Evolutionary conservation across 768 basidiomycete genomes (phyloP).

Genomic region (Coprinopsis cinerea): DNA sequence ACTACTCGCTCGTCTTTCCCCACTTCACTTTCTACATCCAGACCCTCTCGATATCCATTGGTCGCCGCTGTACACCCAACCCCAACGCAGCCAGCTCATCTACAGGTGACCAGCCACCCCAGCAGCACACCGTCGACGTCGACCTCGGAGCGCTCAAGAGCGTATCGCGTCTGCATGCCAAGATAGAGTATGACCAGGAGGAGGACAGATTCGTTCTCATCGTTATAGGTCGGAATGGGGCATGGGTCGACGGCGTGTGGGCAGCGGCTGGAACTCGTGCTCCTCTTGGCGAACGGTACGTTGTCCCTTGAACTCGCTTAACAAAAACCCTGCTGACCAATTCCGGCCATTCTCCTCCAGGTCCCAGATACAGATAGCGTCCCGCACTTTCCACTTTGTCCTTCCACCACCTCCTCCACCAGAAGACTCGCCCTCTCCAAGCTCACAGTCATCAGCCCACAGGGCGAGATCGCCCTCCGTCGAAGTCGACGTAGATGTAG

Average conservation of each 20-base stretch:
- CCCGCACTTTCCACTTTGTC: conserved; percentile 94
- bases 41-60: conserved; percentile 91
- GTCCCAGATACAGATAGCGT: conserved; percentile 95
- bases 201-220: conserved; percentile 83
- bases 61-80: conserved; percentile 71
- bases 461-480: conserved; percentile 66
- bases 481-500: not conserved
- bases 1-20: conserved; percentile 91
- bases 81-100: conserved; percentile 47
- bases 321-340: not conserved
- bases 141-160: conserved; percentile 96
- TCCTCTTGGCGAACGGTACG: conserved; percentile 77
- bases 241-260: conserved; percentile 98
- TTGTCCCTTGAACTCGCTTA: conserved; percentile 9
- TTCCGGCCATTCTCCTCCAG: conserved; percentile 33
- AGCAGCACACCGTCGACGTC: conserved; percentile 64
- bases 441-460: conserved; percentile 64
- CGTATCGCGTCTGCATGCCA: conserved; percentile 94
- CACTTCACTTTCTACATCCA: conserved; percentile 96
- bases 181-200: conserved; percentile 90
- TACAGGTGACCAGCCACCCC: conserved; percentile 50
- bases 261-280: conserved; percentile 81
- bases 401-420: conserved; percentile 82
- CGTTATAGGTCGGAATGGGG: conserved; percentile 94
- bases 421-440: conserved; percentile 77